phyloP scores from a whole-genome alignment of 2,329 filamentous ascomycete species.

The Daldinia sp. region DNA sequence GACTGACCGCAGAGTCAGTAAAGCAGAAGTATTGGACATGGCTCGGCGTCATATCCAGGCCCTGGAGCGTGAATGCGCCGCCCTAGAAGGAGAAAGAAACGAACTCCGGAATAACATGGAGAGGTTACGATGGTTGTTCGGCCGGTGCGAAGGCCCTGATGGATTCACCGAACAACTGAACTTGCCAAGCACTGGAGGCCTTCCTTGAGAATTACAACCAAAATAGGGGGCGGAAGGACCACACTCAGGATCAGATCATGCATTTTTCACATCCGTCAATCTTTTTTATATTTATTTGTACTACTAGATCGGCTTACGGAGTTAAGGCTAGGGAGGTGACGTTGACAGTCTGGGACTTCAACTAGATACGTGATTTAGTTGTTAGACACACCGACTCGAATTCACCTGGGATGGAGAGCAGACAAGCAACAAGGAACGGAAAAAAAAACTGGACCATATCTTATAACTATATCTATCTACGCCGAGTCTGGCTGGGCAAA shows the following conservation, averaged over 20 bases:
- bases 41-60: constrained; percentile 57
- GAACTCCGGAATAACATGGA: constrained; percentile 51
- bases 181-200: constrained; percentile 22
- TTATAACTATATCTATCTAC: not conserved
- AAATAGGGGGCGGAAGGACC: constrained; percentile 6
- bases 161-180: constrained; percentile 29
- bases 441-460: not conserved
- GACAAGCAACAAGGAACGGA: not conserved
- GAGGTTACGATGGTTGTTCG: constrained; percentile 50
- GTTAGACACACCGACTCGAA: constrained; percentile 1
- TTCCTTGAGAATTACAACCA: constrained; percentile 13
- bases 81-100: constrained; percentile 54
- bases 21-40: constrained; percentile 52
- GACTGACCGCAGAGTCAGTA: constrained; percentile 37
- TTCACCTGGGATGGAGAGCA: not conserved
- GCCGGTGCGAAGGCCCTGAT: constrained; percentile 44
- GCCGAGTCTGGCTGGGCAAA: constrained; percentile 6
- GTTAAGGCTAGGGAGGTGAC: constrained; percentile 14
- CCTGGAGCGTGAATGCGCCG: constrained; percentile 55
- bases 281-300: constrained; percentile 30
- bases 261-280: constrained; percentile 2
- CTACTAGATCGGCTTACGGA: constrained; percentile 31
- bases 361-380: constrained; percentile 10
- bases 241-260: constrained; percentile 4
- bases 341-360: constrained; percentile 29